phyloP scores from a whole-genome alignment of 768 basidiomycete species.

The Amanita exitialis region DNA sequence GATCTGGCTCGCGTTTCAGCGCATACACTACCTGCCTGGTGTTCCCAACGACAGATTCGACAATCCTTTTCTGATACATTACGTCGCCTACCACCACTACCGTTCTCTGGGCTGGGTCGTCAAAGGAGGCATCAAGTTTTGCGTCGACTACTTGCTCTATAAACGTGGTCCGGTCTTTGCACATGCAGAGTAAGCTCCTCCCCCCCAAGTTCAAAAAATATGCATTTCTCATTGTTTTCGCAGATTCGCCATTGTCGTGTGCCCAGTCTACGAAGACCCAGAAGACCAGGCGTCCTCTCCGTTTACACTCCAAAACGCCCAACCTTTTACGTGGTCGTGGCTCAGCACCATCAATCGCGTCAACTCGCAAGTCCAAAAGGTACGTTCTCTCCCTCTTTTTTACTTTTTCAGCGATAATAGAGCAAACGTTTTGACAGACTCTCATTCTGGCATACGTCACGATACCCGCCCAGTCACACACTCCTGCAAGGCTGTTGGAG shows the following conservation, averaged over 20 bases:
- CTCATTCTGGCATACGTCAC: constrained; percentile 84
- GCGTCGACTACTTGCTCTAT: constrained; percentile 90
- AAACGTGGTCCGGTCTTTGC: constrained; percentile 90
- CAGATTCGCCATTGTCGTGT: constrained; percentile 83
- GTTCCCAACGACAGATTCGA: constrained; percentile 46
- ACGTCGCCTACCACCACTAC: constrained; percentile 91
- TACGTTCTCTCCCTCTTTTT: constrained; percentile 49
- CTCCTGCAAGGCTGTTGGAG: constrained; percentile 45
- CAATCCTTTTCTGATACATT: constrained; percentile 88
- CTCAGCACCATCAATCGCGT: constrained; percentile 95
- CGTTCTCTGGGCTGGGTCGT: constrained; percentile 96
- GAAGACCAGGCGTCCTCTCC: constrained; percentile 58
- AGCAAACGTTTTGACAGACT: constrained; percentile 42
- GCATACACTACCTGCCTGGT: constrained; percentile 34
- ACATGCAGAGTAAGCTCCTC: constrained; percentile 77
- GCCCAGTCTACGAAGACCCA: constrained; percentile 84
- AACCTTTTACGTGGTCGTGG: constrained; percentile 89
- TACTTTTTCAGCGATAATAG: constrained; percentile 54
- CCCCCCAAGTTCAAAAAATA: neutral
- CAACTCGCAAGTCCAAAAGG: constrained; percentile 79
- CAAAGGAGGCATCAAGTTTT: constrained; percentile 94
- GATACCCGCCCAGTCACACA: constrained; percentile 86
- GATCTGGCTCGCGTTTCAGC: constrained; percentile 60
- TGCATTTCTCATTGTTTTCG: constrained; percentile 17
- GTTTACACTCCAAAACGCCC: constrained; percentile 51